phyloP scores from a whole-genome alignment of 2,329 filamentous ascomycete genomes.

The Scortechinia acanthostroma region DNA sequence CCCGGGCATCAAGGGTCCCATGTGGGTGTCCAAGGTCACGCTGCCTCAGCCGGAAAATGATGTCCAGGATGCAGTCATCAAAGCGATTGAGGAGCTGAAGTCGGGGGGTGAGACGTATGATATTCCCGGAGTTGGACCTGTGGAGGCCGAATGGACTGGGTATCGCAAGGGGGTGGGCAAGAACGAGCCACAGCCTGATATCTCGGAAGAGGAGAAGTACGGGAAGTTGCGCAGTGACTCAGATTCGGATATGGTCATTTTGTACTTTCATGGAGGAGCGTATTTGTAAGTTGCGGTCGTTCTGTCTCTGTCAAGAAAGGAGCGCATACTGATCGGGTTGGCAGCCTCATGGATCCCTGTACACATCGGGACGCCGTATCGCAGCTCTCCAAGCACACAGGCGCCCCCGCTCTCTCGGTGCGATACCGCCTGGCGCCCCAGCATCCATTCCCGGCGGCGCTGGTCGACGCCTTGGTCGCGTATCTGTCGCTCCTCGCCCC shows the following conservation, averaged over 20 bases:
- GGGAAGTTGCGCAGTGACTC: constrained; percentile 60
- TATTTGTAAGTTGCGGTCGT: constrained; percentile 33
- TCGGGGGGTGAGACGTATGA: constrained; percentile 15
- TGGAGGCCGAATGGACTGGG: constrained; percentile 73
- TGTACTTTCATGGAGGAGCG: constrained; percentile 74
- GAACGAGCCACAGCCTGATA: constrained; percentile 39
- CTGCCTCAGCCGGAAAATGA: constrained; percentile 52
- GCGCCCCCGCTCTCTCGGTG: constrained; percentile 64
- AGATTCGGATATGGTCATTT: constrained; percentile 50
- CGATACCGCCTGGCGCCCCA: constrained; percentile 72
- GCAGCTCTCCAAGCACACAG: constrained; percentile 57
- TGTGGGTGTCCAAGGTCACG: constrained; percentile 73
- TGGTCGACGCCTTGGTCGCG: constrained; percentile 66
- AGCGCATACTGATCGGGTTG: constrained; percentile 5
- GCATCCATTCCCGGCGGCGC: constrained; percentile 65
- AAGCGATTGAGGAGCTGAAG: constrained; percentile 43
- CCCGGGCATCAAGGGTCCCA: constrained; percentile 65
- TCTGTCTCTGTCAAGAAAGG: no score
- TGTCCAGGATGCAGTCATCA: constrained; percentile 47
- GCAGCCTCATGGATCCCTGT: constrained; percentile 56
- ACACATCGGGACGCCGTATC: constrained; percentile 53
- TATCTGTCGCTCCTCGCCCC: constrained; percentile 72
- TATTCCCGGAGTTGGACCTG: constrained; percentile 41
- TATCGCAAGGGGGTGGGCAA: constrained; percentile 47
- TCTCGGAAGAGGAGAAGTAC: constrained; percentile 61